Evolutionary conservation across 106 monocot genomes (phyloP).

Genomic region (Allium fistulosum): DNA sequence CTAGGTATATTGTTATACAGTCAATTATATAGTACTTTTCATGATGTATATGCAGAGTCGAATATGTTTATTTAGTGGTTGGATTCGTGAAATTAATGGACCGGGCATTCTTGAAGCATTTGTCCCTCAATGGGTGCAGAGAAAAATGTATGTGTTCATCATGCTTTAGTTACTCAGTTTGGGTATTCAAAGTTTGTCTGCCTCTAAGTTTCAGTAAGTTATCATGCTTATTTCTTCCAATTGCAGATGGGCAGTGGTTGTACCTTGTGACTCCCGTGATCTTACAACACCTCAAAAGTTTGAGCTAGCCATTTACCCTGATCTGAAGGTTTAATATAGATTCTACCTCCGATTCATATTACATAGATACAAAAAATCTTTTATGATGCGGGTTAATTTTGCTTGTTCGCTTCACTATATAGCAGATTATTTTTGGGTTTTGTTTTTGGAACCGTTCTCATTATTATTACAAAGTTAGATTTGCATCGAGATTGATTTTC

Average conservation of each 20-base stretch:
- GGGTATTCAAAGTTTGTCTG: background rate
- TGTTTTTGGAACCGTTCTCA: background rate
- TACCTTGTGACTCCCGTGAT: constrained; percentile 62
- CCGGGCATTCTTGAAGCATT: constrained; percentile 72
- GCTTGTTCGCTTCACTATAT: background rate
- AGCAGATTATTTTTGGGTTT: background rate
- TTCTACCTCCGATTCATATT: background rate
- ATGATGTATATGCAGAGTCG: constrained; percentile 36
- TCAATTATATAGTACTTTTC: background rate
- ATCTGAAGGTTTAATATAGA: constrained; percentile 46
- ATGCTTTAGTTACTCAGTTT: background rate
- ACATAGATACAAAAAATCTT: background rate
- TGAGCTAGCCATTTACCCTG: constrained; percentile 69
- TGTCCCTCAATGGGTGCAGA: constrained; percentile 55
- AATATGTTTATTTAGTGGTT: constrained; percentile 75
- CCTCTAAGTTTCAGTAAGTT: constrained; percentile 1
- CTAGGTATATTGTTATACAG: background rate
- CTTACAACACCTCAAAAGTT: constrained; percentile 57
- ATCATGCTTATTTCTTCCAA: constrained; percentile 4
- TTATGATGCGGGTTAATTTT: background rate
- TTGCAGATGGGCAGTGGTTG: constrained; percentile 77
- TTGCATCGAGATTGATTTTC: no score
- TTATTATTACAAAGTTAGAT: background rate
- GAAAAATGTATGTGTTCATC: constrained; percentile 48
- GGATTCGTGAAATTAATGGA: constrained; percentile 64